These are phyloP conservation scores for Martensiomyces pterosporus DNA, from an alignment of 192 early-diverging fungal genomes.

Conservation along the genomic window DNA sequence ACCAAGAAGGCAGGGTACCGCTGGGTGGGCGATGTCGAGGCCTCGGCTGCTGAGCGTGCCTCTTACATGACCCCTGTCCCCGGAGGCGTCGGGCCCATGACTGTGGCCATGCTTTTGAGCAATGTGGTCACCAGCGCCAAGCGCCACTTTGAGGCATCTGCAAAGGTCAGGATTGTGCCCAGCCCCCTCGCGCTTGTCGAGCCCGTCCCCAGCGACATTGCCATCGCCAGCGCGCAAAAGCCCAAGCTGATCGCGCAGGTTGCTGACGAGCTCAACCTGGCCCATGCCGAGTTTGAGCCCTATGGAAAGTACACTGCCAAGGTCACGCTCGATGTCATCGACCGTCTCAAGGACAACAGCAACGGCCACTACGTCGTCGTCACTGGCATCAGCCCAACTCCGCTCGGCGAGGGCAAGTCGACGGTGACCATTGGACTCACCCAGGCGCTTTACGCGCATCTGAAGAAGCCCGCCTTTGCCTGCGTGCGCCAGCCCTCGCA, in stretches of 20 bases:
- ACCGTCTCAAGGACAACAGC: slow-evolving; percentile 73
- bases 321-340: slow-evolving; percentile 73
- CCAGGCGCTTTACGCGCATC: slow-evolving; percentile 93
- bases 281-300: slow-evolving; percentile 71
- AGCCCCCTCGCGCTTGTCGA: slow-evolving; percentile 60
- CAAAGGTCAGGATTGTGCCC: slow-evolving; percentile 50
- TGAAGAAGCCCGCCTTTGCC: slow-evolving; percentile 82
- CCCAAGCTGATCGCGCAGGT: slow-evolving; percentile 81
- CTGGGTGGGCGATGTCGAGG: slow-evolving; percentile 93
- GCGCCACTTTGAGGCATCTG: slow-evolving; percentile 59
- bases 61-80: slow-evolving; percentile 92
- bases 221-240: slow-evolving; percentile 83
- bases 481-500: slow-evolving; percentile 99
- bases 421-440: slow-evolving; percentile 93
- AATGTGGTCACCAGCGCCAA: slow-evolving; percentile 82
- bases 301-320: slow-evolving; percentile 92
- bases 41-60: slow-evolving; percentile 63
- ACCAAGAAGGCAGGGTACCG: slow-evolving; percentile 88
- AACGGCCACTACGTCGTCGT: slow-evolving; percentile 94
- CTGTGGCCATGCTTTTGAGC: slow-evolving; percentile 93
- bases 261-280: slow-evolving; percentile 81
- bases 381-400: slow-evolving; percentile 97
- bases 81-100: slow-evolving; percentile 99
- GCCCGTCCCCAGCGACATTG: slow-evolving; percentile 94
- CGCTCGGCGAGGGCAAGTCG: slow-evolving; percentile 98